Evolutionary conservation across 768 basidiomycete genomes (phyloP), one percentile per base, ranked within the genome.

Genomic region (Lepiota brunneoincarnata): DNA sequence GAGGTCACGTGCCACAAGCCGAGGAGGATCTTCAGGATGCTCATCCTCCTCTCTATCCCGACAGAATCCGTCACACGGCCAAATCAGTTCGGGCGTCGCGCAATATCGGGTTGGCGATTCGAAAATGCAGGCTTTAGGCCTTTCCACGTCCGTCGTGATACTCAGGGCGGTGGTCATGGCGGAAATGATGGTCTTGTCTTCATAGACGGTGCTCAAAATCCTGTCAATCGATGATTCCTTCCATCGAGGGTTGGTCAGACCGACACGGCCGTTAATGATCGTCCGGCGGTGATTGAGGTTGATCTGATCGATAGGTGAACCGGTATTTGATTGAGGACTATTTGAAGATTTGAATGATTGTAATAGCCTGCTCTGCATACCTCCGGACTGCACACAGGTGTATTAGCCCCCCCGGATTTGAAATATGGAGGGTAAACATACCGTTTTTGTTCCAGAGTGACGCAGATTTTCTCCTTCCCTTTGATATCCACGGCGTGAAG

Each of bases 401-500:
- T 31, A 31, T 31, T 2, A 31, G 31, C 7, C 11, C 11, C 7
- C 6, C 7, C 4, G n/a, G n/a, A n/a, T n/a, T 1, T 31, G 7
- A 5, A 44, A 6, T 10, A 40, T 3, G 54, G 41, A 20, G 7
- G 18, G 35, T 14, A 7, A 12, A 56, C 68, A 37, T 34, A 72
- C 73, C 65, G 21, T 64, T 69, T 6, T 46, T 47, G 36, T 72
- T 73, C 68, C 67, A 66, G 35, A 56, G 56, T 5, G 69, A 63
- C 38, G 69, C 63, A 28, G 73, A 72, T 34, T 65, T 61, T 5
- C 77, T 59, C 26, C 59, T 64, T 12, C 74, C 76, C 57, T 77
- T 77, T 35, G 72, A 75, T 2, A 72, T 54, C 75, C 76, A 79
- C 0, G 78, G 78, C 1, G 76, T 74, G 41, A 72, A 78, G 2